Evolutionary conservation across 148 eudicot species (phyloP), one percentile per base, ranked within the genome.

Genomic region (Vaccinium macrocarpon): DNA sequence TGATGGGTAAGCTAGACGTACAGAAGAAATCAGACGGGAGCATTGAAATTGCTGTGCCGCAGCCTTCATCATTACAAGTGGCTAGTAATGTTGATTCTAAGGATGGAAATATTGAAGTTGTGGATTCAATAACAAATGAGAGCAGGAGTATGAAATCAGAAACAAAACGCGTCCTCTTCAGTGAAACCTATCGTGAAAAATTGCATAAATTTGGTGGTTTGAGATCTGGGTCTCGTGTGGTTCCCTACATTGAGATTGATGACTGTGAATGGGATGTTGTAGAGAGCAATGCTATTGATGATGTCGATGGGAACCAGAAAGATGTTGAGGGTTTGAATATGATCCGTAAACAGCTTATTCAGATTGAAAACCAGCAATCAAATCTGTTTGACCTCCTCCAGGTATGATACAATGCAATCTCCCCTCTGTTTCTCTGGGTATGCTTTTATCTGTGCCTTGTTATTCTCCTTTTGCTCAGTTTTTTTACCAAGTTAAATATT

Each of bases 311-410:
- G 83, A 91, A 84, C 82, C 85, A 82, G 48, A 86, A 85, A 79
- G 96, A 93, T 72, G 68, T 87, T 25, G 94, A 89, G 82, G 92
- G 89, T 53, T 75, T 94, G 78, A 86, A 92, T 84, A 61, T 89
- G 88, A 90, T 94, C 23, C 87, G 91, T 25, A 82, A 88, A 84
- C 98, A 94, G 83, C 98, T 94, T 84, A 51, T 86, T 85, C 98
- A 93, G 89, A 94, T 94, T 56, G 95, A 94, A 84, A 91, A 89
- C 79, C 98, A 93, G 79, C 98, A 94, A 81, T 89, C 94, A 76
- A 89, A 78, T 82, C 90, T 94, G 74, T 80, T 92, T 27, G 88
- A 88, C 78, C 93, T 93, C 78, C 92, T 94, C 50, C 95, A 92
- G 98, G 98, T 93, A 86, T 76, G 77, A 49, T 87, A 13, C 59